Conservation (phyloP, 164 flowering plant species). For the Magnolia sinica region DNA sequence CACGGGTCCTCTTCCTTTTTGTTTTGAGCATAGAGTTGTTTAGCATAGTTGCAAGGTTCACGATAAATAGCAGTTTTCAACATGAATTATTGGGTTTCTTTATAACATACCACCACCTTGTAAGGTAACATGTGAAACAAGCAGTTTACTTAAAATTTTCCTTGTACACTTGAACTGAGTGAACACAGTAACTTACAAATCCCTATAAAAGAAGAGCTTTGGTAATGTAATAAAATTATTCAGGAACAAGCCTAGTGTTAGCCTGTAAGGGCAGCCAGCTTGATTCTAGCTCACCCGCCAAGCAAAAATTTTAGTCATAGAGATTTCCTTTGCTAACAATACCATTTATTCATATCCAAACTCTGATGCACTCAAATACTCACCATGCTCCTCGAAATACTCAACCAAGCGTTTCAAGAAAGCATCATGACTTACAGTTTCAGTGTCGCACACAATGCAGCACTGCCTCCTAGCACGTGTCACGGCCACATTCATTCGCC, state of each 20-base stretch:
- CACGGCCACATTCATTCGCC: slow-evolving; percentile 99
- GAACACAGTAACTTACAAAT: neutral
- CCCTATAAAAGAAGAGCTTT: neutral
- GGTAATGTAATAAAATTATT: neutral
- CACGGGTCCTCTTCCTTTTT: neutral
- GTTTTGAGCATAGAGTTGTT: neutral
- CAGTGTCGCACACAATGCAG: slow-evolving; percentile 90
- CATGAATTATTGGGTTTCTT: neutral
- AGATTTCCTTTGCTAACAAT: neutral
- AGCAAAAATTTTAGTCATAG: neutral
- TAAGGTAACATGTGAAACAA: too few species aligned
- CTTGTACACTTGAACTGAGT: neutral
- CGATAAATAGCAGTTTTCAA: neutral
- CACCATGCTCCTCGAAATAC: slow-evolving; percentile 94
- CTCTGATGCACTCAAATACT: slow-evolving; percentile 95
- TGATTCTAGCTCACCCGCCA: neutral
- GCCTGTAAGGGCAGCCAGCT: neutral
- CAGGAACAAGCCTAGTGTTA: too few species aligned
- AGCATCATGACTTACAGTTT: slow-evolving; percentile 73
- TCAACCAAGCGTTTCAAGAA: slow-evolving; percentile 88
- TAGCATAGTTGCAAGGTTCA: neutral
- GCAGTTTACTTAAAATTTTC: neutral
- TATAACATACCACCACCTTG: neutral
- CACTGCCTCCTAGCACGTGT: slow-evolving; percentile 98
- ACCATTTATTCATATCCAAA: slow-evolving; percentile 39